Base-by-base conservation (phyloP, 1,284 basidiomycete genomes). In the Fomitopsis pinicola region DNA sequence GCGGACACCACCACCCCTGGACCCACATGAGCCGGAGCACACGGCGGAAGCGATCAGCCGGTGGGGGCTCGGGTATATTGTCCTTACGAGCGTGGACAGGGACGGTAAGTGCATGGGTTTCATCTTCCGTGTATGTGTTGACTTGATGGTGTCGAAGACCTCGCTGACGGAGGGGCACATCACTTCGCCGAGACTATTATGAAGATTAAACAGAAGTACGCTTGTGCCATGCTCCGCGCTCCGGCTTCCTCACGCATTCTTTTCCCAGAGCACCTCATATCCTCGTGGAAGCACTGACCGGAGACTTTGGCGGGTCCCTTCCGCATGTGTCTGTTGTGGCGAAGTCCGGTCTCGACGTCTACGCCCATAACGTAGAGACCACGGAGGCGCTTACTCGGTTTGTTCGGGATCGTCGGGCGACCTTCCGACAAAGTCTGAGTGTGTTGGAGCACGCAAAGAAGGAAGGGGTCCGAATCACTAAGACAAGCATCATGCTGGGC, bases 401-500 rank as follows among this genome's bases (percentile, higher is more conserved):
- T 67, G 97, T 99, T 6, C 91, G 97, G 38, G 97, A 99, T 75
- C 89, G 95, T 28, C 85, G 97, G 42, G 97, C 97, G 12, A 92
- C 88, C 30, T 99, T 98, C 80, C 80, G 92, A 50, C 95, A 95
- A 75, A 95, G 91, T 73, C 77, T 99, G 62, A 82, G 81, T 63
- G 96, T 98, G 1, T 81, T 99, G 10, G 80, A 89, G 69, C 87
- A 90, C 60, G 92, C 94, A 1, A 91, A 93, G 76, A 87, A 86
- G 57, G 84, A 88, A 59, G 92, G 93, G 15, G 91, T 91, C 15
- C 82, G 92, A 44, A 84, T 99, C 62, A 99, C 97, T 22, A 99
- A 99, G 82, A 98, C 95, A 4, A 97, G 95, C 70, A 92, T 99
- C 67, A 99, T 99, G 97, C 86, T 99, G 48, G 97, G 97, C 60